phyloP scores from a whole-genome alignment of 495 filamentous ascomycete species.

The Aspergillus heteromorphus region DNA sequence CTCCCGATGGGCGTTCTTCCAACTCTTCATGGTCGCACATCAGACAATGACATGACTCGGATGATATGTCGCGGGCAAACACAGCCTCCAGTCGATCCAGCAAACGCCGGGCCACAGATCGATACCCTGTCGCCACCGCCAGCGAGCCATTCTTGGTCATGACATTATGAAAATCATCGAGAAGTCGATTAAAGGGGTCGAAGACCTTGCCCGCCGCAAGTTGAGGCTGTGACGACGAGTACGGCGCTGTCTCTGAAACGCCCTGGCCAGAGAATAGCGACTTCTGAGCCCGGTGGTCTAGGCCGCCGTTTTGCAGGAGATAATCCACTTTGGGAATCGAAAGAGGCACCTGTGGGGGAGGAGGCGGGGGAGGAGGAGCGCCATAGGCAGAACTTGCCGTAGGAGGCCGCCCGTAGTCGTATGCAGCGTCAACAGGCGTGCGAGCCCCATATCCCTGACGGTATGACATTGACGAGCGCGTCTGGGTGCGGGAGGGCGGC shows the following conservation, averaged over 20 bases:
- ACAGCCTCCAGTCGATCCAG: constrained; percentile 92
- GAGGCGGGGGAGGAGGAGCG: constrained; percentile 73
- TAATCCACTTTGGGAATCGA: constrained; percentile 83
- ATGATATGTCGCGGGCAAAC: constrained; percentile 84
- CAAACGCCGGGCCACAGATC: constrained; percentile 83
- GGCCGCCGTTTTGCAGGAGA: constrained; percentile 77
- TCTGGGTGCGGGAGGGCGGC: constrained; percentile 38
- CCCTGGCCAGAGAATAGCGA: constrained; percentile 51
- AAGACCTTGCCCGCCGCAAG: constrained; percentile 60
- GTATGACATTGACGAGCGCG: constrained; percentile 32
- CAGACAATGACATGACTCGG: constrained; percentile 70
- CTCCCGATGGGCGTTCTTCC: constrained; percentile 53
- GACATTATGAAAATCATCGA: constrained; percentile 82
- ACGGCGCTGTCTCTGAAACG: constrained; percentile 38
- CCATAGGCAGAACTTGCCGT: constrained; percentile 27
- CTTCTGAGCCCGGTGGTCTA: constrained; percentile 60
- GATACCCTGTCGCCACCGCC: constrained; percentile 93
- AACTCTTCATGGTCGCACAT: constrained; percentile 64
- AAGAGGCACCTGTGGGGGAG: constrained; percentile 62
- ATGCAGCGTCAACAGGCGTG: constrained; percentile 33
- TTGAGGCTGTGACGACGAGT: constrained; percentile 29
- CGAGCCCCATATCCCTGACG: constrained; percentile 17
- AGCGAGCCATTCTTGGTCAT: constrained; percentile 78
- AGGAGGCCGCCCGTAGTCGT: constrained; percentile 38
- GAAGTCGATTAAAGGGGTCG: constrained; percentile 67